These are phyloP conservation scores for Ogataea hybrid DNA, from an alignment of 1,139 yeast genomes.

Conservation along the genomic window DNA sequence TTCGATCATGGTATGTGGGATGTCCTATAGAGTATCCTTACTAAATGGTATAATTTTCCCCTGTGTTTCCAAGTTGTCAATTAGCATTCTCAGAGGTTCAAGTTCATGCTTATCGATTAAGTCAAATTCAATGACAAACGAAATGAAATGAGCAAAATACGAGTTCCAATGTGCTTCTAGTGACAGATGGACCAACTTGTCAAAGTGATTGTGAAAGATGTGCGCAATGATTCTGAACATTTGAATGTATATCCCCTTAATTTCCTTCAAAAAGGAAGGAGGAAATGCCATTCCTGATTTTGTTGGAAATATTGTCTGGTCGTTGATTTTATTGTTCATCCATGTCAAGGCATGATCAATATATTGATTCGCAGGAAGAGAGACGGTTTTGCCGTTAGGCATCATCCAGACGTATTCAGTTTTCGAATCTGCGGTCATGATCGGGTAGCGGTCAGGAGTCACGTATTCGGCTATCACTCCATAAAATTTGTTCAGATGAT, in stretches of 20 bases:
- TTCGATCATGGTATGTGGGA: background rate
- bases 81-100: constrained; percentile 73
- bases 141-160: constrained; percentile 91
- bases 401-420: constrained; percentile 93
- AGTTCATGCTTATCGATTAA: constrained; percentile 76
- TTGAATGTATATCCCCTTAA: constrained; percentile 84
- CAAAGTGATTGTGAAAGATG: constrained; percentile 91
- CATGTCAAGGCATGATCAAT: constrained; percentile 90
- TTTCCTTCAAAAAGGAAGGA: constrained; percentile 74
- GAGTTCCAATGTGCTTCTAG: constrained; percentile 98
- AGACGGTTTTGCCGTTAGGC: constrained; percentile 69
- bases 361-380: constrained; percentile 89
- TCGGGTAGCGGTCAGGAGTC: constrained; percentile 84
- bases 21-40: constrained; percentile 1
- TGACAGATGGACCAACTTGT: constrained; percentile 82
- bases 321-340: constrained; percentile 85
- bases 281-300: constrained; percentile 94
- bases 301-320: constrained; percentile 89
- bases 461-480: constrained; percentile 87
- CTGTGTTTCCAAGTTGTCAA: constrained; percentile 77
- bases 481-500: constrained; percentile 81
- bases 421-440: constrained; percentile 95
- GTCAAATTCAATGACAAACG: constrained; percentile 81
- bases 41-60: constrained; percentile 58
- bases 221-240: constrained; percentile 98